A percentile compares a stretch with the other conserved stretches of the same genome.
Conservation (phyloP, 1,139 yeast species). For the Pichia sp. region DNA sequence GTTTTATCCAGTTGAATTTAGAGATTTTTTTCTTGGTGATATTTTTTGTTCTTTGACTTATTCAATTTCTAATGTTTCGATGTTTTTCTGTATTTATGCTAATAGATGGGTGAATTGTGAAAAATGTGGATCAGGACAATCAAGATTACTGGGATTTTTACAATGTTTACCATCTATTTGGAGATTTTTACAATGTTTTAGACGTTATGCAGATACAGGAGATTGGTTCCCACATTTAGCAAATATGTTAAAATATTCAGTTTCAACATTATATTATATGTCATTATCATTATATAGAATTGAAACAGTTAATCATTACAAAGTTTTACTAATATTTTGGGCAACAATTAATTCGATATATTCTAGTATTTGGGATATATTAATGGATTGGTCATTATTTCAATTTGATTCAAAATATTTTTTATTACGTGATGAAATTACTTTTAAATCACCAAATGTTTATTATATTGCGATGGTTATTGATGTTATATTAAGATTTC, state of each 20-base stretch:
- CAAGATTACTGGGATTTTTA: constrained; percentile 75
- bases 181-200: constrained; percentile 82
- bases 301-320: constrained; percentile 37
- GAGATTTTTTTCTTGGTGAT: constrained; percentile 92
- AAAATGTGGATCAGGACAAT: constrained; percentile 70
- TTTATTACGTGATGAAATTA: constrained; percentile 65
- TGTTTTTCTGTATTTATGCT: constrained; percentile 78
- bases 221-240: constrained; percentile 97
- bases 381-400: constrained; percentile 92
- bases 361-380: constrained; percentile 77
- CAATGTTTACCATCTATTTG: constrained; percentile 81
- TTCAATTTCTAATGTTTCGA: constrained; percentile 76
- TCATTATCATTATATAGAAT: constrained; percentile 79
- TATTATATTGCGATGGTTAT: constrained; percentile 71
- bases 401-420: constrained; percentile 56
- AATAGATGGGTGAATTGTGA: constrained; percentile 58
- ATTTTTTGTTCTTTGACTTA: constrained; percentile 83
- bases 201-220: constrained; percentile 90
- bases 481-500: constrained; percentile 73
- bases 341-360: constrained; percentile 68
- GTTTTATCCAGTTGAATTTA: constrained; percentile 86
- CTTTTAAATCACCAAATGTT: constrained; percentile 48
- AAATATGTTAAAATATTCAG: constrained; percentile 71
- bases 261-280: constrained; percentile 63
- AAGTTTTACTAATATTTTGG: constrained; percentile 61